Evolutionary conservation across 2,329 filamentous ascomycete species (phyloP), one percentile per base, ranked within the genome.

Genomic region (Colletotrichum falcatum): DNA sequence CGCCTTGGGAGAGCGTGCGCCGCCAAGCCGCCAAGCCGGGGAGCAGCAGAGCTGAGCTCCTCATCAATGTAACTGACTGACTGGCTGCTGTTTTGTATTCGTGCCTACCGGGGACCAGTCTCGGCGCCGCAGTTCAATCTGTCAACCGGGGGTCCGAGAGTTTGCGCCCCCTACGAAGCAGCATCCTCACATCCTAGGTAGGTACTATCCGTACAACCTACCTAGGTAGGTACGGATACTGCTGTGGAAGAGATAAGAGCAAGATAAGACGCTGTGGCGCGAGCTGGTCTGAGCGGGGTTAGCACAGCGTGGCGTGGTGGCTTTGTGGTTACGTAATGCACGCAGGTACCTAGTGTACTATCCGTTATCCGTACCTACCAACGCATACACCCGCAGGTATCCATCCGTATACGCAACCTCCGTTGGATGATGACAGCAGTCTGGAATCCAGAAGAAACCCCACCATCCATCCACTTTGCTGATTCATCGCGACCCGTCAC

Each of bases 401-500:
- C 37, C 6, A 37, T 14, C 33, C 33, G 35, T 37, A 37, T 2
- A 37, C 35, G 35, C 35, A 33, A n/a, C n/a, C n/a, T n/a, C n/a
- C 33, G 3, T 33, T 33, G 5, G 35, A 42, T 7, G 39, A 39
- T 14, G 18, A 14, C 37, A 37, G 35, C 35, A 9, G 12, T 3
- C 35, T 70, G 65, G 68, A 71, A 71, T 30, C 64, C 44, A 14
- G 33, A 48, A 63, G 68, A 68, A 56, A 60, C 26, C 54, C 58
- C 51, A 54, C 55, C 56, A 61, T 39, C 14, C 30, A n/a, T n/a
- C n/a, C n/a, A n/a, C n/a, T n/a, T n/a, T 63, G 68, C 68, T 68
- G 65, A 71, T 63, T 71, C 68, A 68, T 68, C 44, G 63, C 51
- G 44, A 30, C 33, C 33, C 7, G 20, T 70, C 54, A 37, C 48